Conservation (phyloP, 495 filamentous ascomycete genomes). For the Lichenothelia convexa region DNA sequence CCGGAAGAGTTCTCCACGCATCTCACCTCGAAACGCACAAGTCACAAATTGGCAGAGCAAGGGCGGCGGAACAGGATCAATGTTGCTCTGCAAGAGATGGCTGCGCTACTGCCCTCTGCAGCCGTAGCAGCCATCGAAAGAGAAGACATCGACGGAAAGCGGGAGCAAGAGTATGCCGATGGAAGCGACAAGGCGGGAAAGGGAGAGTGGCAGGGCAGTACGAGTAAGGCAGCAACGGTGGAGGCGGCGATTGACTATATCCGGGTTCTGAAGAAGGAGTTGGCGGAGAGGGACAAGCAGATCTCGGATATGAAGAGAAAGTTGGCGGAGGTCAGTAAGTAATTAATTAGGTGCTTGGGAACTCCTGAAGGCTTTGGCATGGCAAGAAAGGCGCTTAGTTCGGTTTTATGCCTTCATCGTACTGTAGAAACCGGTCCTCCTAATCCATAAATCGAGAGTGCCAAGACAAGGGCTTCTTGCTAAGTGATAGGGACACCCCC, state of each 20-base stretch:
- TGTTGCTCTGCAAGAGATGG: conserved; percentile 79
- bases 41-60: conserved; percentile 95
- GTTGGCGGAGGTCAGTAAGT: conserved; percentile 6
- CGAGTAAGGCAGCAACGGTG: conserved; percentile 90
- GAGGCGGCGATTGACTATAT: conserved; percentile 95
- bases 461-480: too few species aligned
- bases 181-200: conserved; percentile 20
- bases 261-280: conserved; percentile 56
- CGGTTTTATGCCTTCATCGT: too few species aligned
- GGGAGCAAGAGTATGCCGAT: conserved; percentile 18
- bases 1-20: conserved; percentile 81
- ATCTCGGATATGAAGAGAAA: conserved; percentile 22
- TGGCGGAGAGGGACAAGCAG: conserved; percentile 45
- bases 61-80: conserved; percentile 91
- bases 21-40: conserved; percentile 87
- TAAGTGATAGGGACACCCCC: too few species aligned
- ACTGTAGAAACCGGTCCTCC: too few species aligned
- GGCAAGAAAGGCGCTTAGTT: too few species aligned
- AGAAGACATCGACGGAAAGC: conserved; percentile 12
- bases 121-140: conserved; percentile 24
- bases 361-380: too few species aligned
- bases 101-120: conserved; percentile 46
- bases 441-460: too few species aligned
- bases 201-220: conserved; percentile 33
- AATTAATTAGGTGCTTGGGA: too few species aligned